A percentile compares a stretch with the other conserved stretches of the same genome.
Conservation (phyloP, 352 stramenopile species). For the Blastocystis sp. region DNA sequence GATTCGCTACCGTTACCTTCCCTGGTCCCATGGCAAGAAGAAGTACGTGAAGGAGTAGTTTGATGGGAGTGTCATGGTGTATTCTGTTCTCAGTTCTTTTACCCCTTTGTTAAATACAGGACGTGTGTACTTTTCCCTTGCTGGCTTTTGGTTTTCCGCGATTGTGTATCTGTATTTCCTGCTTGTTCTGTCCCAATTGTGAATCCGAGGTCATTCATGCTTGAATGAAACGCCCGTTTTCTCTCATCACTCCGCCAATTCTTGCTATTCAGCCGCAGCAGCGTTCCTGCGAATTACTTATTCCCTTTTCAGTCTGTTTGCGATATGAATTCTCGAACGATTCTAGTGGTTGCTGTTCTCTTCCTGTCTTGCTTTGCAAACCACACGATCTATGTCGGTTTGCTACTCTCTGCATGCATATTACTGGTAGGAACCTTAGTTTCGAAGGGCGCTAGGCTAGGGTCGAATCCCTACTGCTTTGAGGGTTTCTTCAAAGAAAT, state of each 20-base stretch:
- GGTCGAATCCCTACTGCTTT: slow-evolving; percentile 27
- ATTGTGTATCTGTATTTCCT: no score
- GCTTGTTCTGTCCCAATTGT: no score
- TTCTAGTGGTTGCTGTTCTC: slow-evolving; percentile 26
- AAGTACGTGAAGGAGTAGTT: slow-evolving; percentile 56
- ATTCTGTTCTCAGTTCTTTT: not conserved
- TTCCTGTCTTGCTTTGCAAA: slow-evolving; percentile 3
- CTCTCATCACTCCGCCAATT: no score
- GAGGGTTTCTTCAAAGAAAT: slow-evolving; percentile 56
- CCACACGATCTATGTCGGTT: slow-evolving; percentile 11
- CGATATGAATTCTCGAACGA: no score
- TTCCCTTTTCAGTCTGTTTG: no score
- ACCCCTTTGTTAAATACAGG: no score
- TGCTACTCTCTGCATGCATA: not conserved
- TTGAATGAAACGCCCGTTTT: no score
- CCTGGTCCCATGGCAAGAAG: slow-evolving; percentile 68
- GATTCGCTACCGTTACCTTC: slow-evolving; percentile 66
- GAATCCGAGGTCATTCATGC: no score
- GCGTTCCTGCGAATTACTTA: no score
- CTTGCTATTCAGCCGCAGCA: no score
- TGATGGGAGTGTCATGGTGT: not conserved
- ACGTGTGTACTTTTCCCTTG: no score
- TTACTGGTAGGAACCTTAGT: slow-evolving; percentile 5
- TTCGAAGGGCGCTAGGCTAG: slow-evolving; percentile 23
- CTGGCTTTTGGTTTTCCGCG: no score